Conservation (phyloP, 1,284 basidiomycete genomes). For the Mycena sp. region DNA sequence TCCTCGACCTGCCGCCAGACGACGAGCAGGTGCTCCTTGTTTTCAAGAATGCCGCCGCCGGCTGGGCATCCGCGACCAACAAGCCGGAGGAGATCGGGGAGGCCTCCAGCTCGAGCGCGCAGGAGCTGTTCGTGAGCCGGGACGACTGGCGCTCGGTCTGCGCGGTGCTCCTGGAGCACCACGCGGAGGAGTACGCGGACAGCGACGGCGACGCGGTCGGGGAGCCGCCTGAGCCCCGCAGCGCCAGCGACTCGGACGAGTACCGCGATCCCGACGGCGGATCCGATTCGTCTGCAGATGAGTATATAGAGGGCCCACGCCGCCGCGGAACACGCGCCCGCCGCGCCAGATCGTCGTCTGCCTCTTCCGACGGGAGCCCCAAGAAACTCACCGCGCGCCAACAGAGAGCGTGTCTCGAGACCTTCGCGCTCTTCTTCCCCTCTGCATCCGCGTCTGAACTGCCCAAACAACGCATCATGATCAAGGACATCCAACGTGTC, state of each 20-base stretch:
- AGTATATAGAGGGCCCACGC: slow-evolving; percentile 42
- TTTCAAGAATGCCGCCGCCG: slow-evolving; percentile 75
- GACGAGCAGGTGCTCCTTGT: slow-evolving; percentile 74
- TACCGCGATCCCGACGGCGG: slow-evolving; percentile 34
- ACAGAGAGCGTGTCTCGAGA: slow-evolving; percentile 57
- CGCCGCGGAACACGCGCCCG: slow-evolving; percentile 30
- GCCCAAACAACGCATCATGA: slow-evolving; percentile 60
- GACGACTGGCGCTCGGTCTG: slow-evolving; percentile 82
- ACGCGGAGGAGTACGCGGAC: slow-evolving; percentile 39
- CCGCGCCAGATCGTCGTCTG: slow-evolving; percentile 26
- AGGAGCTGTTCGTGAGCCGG: slow-evolving; percentile 51
- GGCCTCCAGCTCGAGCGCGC: slow-evolving; percentile 5
- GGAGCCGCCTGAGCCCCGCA: slow-evolving; percentile 35
- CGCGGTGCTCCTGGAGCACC: slow-evolving; percentile 65
- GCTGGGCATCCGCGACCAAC: slow-evolving; percentile 56
- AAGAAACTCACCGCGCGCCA: slow-evolving; percentile 60
- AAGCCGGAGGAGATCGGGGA: slow-evolving; percentile 33
- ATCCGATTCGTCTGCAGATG: slow-evolving; percentile 36
- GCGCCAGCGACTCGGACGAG: slow-evolving; percentile 42
- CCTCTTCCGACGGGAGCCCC: slow-evolving; percentile 20
- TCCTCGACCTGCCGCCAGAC: slow-evolving; percentile 70
- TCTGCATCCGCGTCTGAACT: slow-evolving; percentile 50
- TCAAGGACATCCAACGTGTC: slow-evolving; percentile 68
- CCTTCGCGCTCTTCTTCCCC: slow-evolving; percentile 78
- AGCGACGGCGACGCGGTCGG: slow-evolving; percentile 39